Conservation (phyloP, 148 eudicot species). For the Nepenthes mirabilis region DNA sequence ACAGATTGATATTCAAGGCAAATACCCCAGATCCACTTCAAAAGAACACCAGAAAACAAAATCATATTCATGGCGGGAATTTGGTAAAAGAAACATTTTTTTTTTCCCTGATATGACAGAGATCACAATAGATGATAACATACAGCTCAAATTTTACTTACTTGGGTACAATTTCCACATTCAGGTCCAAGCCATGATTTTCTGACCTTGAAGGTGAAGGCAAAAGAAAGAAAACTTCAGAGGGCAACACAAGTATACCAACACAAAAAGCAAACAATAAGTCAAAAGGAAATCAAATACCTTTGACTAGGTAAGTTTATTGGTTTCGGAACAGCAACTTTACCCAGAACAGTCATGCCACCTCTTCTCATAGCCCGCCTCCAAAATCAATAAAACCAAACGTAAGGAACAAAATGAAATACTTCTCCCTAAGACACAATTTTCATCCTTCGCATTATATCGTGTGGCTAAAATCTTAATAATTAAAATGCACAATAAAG, state of each 20-base stretch:
- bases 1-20: too few species aligned
- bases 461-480: background rate
- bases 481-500: too few species aligned
- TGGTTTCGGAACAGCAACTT: slow-evolving; percentile 98
- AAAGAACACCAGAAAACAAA: background rate
- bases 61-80: background rate
- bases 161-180: slow-evolving; percentile 97
- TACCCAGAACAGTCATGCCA: slow-evolving; percentile 94
- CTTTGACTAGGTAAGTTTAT: slow-evolving; percentile 94
- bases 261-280: slow-evolving; percentile 3
- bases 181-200: slow-evolving; percentile 92
- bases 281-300: slow-evolving; percentile 24
- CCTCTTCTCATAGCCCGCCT: slow-evolving; percentile 92
- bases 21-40: background rate
- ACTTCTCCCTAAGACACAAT: background rate
- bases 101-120: background rate
- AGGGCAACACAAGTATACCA: background rate
- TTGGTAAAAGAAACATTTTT: slow-evolving; percentile 1
- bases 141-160: slow-evolving; percentile 28
- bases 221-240: slow-evolving; percentile 16
- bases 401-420: background rate
- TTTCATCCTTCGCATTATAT: background rate
- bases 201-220: slow-evolving; percentile 58
- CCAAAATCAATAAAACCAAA: slow-evolving; percentile 11
- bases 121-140: background rate